These are phyloP conservation scores for Rhizopogon vesiculosus DNA, from an alignment of 768 basidiomycete species.

Conservation along the genomic window DNA sequence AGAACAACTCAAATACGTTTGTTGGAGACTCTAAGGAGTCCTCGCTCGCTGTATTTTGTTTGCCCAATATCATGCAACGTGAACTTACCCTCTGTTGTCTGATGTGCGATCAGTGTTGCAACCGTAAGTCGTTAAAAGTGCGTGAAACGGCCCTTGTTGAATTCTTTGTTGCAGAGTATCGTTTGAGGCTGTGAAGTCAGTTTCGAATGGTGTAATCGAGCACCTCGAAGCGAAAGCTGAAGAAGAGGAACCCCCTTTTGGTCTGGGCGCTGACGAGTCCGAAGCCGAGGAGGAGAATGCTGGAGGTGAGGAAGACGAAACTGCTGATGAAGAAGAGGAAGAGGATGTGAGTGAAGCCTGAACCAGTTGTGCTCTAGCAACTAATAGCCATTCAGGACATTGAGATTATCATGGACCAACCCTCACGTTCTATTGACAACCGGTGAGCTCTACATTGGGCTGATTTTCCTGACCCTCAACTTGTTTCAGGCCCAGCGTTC, in stretches of 20 bases:
- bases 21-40: constrained; percentile 23
- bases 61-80: constrained; percentile 35
- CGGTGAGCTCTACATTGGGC: constrained; percentile 38
- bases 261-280: constrained; percentile 13
- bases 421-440: constrained; percentile 69
- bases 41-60: constrained; percentile 28
- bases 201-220: constrained; percentile 44
- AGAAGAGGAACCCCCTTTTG: constrained; percentile 28
- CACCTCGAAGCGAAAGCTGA: constrained; percentile 44
- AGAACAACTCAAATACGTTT: constrained; percentile 30
- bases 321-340: constrained; percentile 14
- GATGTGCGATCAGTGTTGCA: constrained; percentile 49
- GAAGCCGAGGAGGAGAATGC: constrained; percentile 35
- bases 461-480: not conserved
- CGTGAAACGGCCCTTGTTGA: constrained; percentile 20
- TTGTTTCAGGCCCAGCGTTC: constrained; percentile 29
- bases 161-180: constrained; percentile 28
- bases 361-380: not conserved
- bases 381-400: constrained; percentile 51
- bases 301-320: constrained; percentile 36
- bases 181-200: constrained; percentile 36
- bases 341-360: constrained; percentile 37
- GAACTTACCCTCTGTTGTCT: constrained; percentile 30
- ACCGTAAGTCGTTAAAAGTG: constrained; percentile 50
- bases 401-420: constrained; percentile 87